These are phyloP conservation scores for Medicago lupulina DNA, from an alignment of 306 rosid species.

Conservation along the genomic window DNA sequence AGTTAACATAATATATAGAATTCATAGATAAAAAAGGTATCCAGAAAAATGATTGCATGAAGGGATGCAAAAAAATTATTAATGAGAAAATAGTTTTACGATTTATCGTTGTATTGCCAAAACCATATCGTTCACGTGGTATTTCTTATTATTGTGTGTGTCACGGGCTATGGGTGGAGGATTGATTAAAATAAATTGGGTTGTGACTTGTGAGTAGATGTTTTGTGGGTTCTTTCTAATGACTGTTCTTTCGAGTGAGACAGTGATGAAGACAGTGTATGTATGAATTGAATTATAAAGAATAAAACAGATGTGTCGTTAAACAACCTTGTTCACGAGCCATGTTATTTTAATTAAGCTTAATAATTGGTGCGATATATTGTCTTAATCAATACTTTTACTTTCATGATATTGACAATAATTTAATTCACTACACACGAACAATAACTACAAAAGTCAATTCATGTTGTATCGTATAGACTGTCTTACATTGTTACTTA, in stretches of 20 bases:
- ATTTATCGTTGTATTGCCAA: not conserved
- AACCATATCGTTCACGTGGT: constrained; percentile 52
- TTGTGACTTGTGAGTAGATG: constrained; percentile 29
- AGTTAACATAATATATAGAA: too few species aligned
- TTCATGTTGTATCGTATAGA: not conserved
- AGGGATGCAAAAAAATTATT: too few species aligned
- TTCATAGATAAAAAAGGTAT: too few species aligned
- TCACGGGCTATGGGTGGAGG: constrained; percentile 48
- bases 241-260: constrained; percentile 17
- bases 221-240: constrained; percentile 25
- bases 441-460: not conserved
- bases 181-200: constrained; percentile 28
- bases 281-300: constrained; percentile 35
- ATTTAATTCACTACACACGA: not conserved
- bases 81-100: too few species aligned
- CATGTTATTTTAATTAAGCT: constrained; percentile 9
- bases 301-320: constrained; percentile 42
- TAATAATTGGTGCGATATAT: constrained; percentile 6
- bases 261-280: constrained; percentile 34
- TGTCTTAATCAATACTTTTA: constrained; percentile 44
- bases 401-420: not conserved
- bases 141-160: constrained; percentile 46
- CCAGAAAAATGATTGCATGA: too few species aligned
- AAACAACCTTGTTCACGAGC: constrained; percentile 26
- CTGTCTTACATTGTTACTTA: not conserved